These are phyloP conservation scores for Blastobotrys americana DNA, from an alignment of 805 yeast genomes.

Conservation along the genomic window DNA sequence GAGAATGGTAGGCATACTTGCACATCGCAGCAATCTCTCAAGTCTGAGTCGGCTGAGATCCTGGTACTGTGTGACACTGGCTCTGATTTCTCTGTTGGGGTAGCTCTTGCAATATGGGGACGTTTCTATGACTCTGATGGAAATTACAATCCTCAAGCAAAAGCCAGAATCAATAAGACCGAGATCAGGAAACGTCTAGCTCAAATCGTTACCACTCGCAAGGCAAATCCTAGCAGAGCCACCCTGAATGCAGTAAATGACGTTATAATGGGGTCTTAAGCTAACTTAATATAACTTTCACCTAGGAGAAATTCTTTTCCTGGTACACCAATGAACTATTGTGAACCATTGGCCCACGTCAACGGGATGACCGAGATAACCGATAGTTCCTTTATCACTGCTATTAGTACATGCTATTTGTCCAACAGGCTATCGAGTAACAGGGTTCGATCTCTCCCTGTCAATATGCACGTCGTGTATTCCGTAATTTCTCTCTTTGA, in stretches of 20 bases:
- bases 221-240: conserved; percentile 68
- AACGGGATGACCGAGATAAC: too few relatives aligned
- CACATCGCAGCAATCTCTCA: too few relatives aligned
- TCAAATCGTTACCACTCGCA: conserved; percentile 36
- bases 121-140: conserved; percentile 40
- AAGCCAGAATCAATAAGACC: conserved; percentile 40
- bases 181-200: conserved; percentile 51
- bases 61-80: conserved; percentile 58
- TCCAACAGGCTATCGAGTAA: too few relatives aligned
- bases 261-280: conserved; percentile 39
- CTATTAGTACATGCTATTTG: too few relatives aligned
- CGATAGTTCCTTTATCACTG: too few relatives aligned
- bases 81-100: conserved; percentile 58
- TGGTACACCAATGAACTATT: too few relatives aligned
- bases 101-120: conserved; percentile 48
- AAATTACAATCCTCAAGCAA: conserved; percentile 18
- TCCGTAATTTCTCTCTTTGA: not conserved
- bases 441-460: too few relatives aligned
- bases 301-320: not conserved
- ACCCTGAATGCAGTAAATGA: conserved; percentile 67
- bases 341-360: too few relatives aligned
- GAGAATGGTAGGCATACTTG: conserved; percentile 11
- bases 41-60: conserved; percentile 22
- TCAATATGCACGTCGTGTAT: not conserved
- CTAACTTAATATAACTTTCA: not conserved